Evolutionary conservation across 192 early-diverging fungal species (phyloP), one percentile per base, ranked within the genome.

Genomic region (Coemansia sp.): DNA sequence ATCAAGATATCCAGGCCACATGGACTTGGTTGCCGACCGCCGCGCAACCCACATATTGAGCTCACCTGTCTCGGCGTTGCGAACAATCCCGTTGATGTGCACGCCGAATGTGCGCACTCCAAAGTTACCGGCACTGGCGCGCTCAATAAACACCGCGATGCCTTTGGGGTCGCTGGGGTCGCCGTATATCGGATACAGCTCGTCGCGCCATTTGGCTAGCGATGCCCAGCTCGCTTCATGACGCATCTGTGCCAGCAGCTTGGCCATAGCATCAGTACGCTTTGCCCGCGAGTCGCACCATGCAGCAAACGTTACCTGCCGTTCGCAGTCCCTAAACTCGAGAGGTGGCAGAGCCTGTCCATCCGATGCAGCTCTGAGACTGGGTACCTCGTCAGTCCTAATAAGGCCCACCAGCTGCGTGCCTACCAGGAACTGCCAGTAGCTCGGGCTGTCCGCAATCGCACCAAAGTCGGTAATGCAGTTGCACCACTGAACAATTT

Each of bases 41-140:
- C 84, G 73, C 1, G 90, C 95, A 32, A 95, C 84, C 95, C 97
- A 99, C 90, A 98, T 90, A 41, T 86, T 79, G 12, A 90, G 66
- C 15, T 79, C 49, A 0, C 74, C 80, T 1, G 73, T 62, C 0
- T 59, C 52, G 0, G 38, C 3, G 32, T 21, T 21, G 0, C 73
- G 67, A 2, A 87, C 80, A 71, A 76, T 92, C 0, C 89, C 95
- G 76, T 94, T 99, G 54, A 97, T 51, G 73, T 99, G 94, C 22
- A 91, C 90, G 17, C 97, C 97, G 62, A 88, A 97, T 2, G 89
- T 86, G 14, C 90, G 85, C 0, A 95, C 76, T 5, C 94, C 97
- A 83, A 99, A 88, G 32, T 92, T 70, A 1, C 83, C 85, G 5
- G 88, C 84, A 1, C 91, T 91, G 0, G 91, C 87, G 2, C 97